Evolutionary conservation across 306 rosid genomes (phyloP), one percentile per base, ranked within the genome.

Genomic region (Fagus crenata): DNA sequence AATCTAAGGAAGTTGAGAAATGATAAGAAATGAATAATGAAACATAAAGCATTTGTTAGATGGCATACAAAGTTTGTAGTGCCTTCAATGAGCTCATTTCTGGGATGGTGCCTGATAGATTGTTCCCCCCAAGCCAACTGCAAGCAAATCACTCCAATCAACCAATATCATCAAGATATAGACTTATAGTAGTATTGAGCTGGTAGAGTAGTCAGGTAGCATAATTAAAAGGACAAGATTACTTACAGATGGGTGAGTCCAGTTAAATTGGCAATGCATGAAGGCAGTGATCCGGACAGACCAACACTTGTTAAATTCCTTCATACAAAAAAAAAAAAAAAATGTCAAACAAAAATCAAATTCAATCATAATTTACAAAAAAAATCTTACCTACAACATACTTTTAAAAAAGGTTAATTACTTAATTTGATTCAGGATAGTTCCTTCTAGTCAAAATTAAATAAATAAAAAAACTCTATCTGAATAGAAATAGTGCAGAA

Each of bases 51-150:
- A 68, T 54, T 37, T 74, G 64, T 54, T 46, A 12, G 53, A 74
- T 60, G 54, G 82, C 93, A 18, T 92, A 94, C 98, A 94, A 67
- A 54, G 89, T 89, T 82, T 84, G 67, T 41, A 94, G 67, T 46
- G 78, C 92, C 82, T 80, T 87, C 74, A 94, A 5, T 65, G 83
- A 75, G 58, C 87, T 55, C 84, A 94, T 41, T 28, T 90, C 92
- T 1, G 98, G 98, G 40, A 94, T 84, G 35, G 8, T n/a, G 79
- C 98, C 97, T 31, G 91, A 53, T 49, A 94, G 83, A 37, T 83
- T 87, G 85, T 94, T 94, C 56, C 76, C 82, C 31, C 90, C 91
- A 58, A 94, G 88, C 97, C 94, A 92, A 79, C 97, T 92, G 82
- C 53, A 54, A 76, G 42, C 17, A 83, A 41, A 78, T 72, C 55